Conservation (phyloP, 805 yeast genomes). For the Yamadazyma endophytica region DNA sequence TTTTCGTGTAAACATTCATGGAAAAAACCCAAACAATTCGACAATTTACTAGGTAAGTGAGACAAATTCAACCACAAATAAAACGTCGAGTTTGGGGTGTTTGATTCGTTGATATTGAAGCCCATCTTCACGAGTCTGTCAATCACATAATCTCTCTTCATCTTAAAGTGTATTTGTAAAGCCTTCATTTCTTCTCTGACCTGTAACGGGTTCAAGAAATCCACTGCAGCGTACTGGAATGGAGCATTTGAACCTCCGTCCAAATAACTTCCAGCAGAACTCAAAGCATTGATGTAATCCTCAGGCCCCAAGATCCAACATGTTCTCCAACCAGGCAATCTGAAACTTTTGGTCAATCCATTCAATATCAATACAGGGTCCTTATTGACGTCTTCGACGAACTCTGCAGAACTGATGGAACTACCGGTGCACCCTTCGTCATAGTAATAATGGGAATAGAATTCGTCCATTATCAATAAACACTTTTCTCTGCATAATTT, state of each 20-base stretch:
- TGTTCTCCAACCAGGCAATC: constrained; percentile 63
- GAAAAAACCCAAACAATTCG: constrained; percentile 58
- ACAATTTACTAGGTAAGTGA: constrained; percentile 52
- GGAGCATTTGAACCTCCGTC: constrained; percentile 64
- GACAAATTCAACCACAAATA: constrained; percentile 56
- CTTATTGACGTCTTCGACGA: constrained; percentile 49
- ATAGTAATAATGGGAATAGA: constrained; percentile 56
- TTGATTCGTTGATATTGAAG: constrained; percentile 38
- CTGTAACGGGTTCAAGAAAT: constrained; percentile 47
- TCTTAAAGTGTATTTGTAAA: constrained; percentile 51
- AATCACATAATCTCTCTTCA: constrained; percentile 54
- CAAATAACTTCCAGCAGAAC: constrained; percentile 56
- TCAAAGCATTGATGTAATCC: constrained; percentile 50
- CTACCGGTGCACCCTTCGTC: constrained; percentile 51
- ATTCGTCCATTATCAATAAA: constrained; percentile 60
- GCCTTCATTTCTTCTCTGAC: constrained; percentile 55
- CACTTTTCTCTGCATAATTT: constrained; percentile 50
- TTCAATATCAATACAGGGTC: constrained; percentile 60
- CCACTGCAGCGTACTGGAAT: constrained; percentile 56
- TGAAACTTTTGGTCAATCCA: constrained; percentile 57
- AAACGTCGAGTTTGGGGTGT: constrained; percentile 55
- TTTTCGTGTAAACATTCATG: constrained; percentile 59
- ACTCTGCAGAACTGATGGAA: constrained; percentile 47
- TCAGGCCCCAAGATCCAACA: constrained; percentile 65
- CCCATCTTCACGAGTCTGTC: constrained; percentile 50